phyloP scores from a whole-genome alignment of 257 asterid species.

The Cordia subcordata region DNA sequence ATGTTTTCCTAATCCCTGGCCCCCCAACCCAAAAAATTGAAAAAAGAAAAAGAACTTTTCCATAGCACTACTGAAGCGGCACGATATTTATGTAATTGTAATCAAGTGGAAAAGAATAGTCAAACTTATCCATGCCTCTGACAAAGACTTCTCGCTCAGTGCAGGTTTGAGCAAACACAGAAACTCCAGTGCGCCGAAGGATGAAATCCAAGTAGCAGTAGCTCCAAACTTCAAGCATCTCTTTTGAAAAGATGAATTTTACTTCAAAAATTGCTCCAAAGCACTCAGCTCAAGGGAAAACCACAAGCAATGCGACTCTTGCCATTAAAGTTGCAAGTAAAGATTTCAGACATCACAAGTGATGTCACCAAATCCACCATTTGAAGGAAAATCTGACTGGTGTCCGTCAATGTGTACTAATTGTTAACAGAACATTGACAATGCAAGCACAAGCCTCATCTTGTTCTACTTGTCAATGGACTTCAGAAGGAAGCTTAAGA shows the following conservation, averaged over 20 bases:
- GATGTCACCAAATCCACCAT: not conserved
- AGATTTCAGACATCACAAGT: not conserved
- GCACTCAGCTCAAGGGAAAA: not conserved
- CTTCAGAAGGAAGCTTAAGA: no score
- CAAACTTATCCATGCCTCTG: conserved; percentile 32
- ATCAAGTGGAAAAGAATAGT: not conserved
- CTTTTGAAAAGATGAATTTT: not conserved
- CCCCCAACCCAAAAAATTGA: no score
- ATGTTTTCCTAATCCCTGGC: no score
- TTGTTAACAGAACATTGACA: not conserved
- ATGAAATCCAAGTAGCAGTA: conserved; percentile 41
- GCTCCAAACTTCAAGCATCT: conserved; percentile 12
- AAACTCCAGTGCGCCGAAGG: conserved; percentile 41
- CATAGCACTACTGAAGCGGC: not conserved
- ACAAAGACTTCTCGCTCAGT: conserved; percentile 39
- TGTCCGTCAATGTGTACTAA: not conserved
- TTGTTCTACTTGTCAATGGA: not conserved
- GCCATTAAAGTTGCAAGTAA: no score
- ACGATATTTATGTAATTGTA: not conserved
- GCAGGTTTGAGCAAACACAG: conserved; percentile 37
- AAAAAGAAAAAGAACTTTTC: no score
- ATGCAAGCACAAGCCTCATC: not conserved
- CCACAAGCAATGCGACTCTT: not conserved
- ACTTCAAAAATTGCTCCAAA: not conserved
- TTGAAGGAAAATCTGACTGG: not conserved